Conservation (phyloP, 106 monocot species). For the Allium cepa region DNA sequence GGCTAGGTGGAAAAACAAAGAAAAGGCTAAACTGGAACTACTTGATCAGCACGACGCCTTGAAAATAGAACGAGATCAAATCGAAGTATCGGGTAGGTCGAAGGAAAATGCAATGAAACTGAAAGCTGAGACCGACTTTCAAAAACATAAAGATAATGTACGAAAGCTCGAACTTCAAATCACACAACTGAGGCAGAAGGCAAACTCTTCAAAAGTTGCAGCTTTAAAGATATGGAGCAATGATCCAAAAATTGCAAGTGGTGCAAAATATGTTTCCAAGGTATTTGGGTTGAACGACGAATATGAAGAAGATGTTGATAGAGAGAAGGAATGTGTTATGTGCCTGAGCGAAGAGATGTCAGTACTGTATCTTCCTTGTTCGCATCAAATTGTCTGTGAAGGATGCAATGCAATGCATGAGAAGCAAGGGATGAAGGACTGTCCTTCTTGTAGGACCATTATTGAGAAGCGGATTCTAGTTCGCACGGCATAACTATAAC, state of each 20-base stretch:
- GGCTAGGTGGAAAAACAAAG: constrained; percentile 48
- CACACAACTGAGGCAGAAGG: constrained; percentile 22
- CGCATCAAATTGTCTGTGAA: constrained; percentile 58
- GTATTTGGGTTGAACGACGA: background rate
- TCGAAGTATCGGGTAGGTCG: constrained; percentile 38
- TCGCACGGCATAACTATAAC: constrained; percentile 27
- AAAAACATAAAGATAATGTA: constrained; percentile 42
- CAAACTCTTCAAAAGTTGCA: constrained; percentile 30
- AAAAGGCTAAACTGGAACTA: constrained; percentile 35
- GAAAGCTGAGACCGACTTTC: constrained; percentile 45
- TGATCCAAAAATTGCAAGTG: background rate
- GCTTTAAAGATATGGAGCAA: constrained; percentile 11
- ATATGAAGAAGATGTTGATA: constrained; percentile 6
- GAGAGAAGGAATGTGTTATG: constrained; percentile 44
- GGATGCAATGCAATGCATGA: constrained; percentile 50
- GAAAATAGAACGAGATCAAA: constrained; percentile 37
- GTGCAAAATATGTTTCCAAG: background rate
- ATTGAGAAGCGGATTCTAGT: constrained; percentile 41
- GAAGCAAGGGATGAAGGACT: constrained; percentile 63
- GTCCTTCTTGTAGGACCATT: constrained; percentile 58
- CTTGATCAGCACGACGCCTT: constrained; percentile 15
- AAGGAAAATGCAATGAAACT: constrained; percentile 45
- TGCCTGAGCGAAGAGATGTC: constrained; percentile 66
- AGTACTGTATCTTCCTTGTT: constrained; percentile 64
- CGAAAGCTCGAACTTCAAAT: constrained; percentile 48